Conservation (phyloP, 2,329 filamentous ascomycete species). For the Magnaporthiopsis incrustans region DNA sequence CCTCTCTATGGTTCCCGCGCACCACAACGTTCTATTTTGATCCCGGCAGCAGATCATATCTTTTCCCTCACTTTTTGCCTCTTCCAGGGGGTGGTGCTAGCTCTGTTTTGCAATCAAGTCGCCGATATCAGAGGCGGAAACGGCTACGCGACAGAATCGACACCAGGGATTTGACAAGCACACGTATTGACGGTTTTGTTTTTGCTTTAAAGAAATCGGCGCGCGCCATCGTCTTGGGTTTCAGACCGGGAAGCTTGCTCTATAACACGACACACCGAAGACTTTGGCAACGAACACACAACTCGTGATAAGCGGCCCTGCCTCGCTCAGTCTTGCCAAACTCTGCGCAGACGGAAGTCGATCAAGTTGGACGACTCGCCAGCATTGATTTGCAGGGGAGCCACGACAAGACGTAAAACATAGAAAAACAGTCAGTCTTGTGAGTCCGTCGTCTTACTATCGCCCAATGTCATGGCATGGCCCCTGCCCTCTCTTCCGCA, state of each 20-base stretch:
- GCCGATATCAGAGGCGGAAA: neutral
- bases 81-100: neutral
- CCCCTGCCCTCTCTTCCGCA: neutral
- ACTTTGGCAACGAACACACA: too few species aligned
- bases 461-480: neutral
- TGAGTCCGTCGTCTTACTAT: constrained; percentile 1
- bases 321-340: neutral
- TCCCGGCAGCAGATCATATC: neutral
- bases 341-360: neutral
- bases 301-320: neutral
- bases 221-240: neutral
- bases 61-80: neutral
- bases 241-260: neutral
- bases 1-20: neutral
- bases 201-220: constrained; percentile 5
- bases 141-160: neutral
- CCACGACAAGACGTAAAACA: neutral
- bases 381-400: neutral
- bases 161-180: neutral
- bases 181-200: neutral
- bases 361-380: neutral
- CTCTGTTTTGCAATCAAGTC: neutral
- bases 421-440: neutral
- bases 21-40: constrained; percentile 1
- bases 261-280: too few species aligned